Evolutionary conservation across 306 rosid genomes (phyloP).

Genomic region (Cicer judaicum): DNA sequence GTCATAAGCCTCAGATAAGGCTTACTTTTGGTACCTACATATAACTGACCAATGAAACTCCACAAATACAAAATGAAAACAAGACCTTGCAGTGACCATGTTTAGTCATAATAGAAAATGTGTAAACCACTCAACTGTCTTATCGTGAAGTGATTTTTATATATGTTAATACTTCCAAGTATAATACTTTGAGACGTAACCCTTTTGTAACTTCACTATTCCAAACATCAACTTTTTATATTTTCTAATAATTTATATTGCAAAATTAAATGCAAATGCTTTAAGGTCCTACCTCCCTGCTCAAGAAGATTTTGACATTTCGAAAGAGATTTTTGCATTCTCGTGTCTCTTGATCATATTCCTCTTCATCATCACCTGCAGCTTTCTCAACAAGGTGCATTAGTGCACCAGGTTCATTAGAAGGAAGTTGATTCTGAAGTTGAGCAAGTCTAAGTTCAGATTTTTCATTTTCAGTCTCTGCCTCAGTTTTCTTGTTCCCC

Average conservation of each 20-base stretch:
- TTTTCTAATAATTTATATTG: background rate
- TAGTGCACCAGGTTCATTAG: conserved; percentile 84
- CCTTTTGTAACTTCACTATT: background rate
- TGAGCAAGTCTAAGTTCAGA: conserved; percentile 90
- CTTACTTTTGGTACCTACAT: background rate
- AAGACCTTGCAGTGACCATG: background rate
- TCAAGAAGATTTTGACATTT: conserved; percentile 81
- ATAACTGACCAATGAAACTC: conserved; percentile 26
- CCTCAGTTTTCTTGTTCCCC: conserved; percentile 49
- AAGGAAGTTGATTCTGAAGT: conserved; percentile 92
- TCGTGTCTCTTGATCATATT: conserved; percentile 66
- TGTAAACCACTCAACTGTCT: background rate
- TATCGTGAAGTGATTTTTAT: background rate
- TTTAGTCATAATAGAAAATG: background rate
- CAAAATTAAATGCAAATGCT: background rate
- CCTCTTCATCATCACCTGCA: conserved; percentile 65
- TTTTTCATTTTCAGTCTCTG: conserved; percentile 50
- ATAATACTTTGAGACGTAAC: background rate
- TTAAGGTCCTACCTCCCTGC: conserved; percentile 77
- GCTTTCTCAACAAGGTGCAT: conserved; percentile 80
- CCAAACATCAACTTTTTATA: background rate
- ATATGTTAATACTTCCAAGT: background rate
- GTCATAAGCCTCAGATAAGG: conserved; percentile 2
- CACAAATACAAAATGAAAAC: background rate
- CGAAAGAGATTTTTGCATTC: conserved; percentile 77